Evolutionary conservation across 2,329 filamentous ascomycete genomes (phyloP).

Genomic region (Chalara sp.): DNA sequence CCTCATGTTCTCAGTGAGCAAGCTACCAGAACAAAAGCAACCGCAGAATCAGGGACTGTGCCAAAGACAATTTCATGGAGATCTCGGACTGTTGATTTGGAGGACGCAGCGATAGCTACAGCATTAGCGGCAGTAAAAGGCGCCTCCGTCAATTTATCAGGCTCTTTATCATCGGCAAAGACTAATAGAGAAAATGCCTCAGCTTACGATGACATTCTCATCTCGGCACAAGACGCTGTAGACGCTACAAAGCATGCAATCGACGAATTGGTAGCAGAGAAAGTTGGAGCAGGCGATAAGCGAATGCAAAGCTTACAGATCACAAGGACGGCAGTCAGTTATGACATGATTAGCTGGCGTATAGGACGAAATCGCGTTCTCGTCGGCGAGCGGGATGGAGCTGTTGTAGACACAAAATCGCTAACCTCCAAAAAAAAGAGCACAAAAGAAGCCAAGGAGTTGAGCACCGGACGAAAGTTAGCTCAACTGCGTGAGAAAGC

Average conservation of each 20-base stretch:
- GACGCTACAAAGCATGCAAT: slow-evolving; percentile 92
- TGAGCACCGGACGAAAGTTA: slow-evolving; percentile 68
- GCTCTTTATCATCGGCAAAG: slow-evolving; percentile 38
- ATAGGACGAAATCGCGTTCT: slow-evolving; percentile 88
- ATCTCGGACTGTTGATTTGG: slow-evolving; percentile 75
- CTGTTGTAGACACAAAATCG: slow-evolving; percentile 45
- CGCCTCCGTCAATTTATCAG: slow-evolving; percentile 42
- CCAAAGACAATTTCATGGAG: slow-evolving; percentile 82
- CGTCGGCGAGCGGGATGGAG: slow-evolving; percentile 75
- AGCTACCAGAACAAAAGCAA: slow-evolving; percentile 39
- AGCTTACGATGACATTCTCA: slow-evolving; percentile 86
- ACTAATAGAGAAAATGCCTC: slow-evolving; percentile 63
- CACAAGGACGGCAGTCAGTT: slow-evolving; percentile 88
- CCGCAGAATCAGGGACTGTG: slow-evolving; percentile 45
- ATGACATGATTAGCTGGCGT: slow-evolving; percentile 89
- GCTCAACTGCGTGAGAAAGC: slow-evolving; percentile 78
- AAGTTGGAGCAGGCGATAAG: slow-evolving; percentile 73
- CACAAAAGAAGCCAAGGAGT: slow-evolving; percentile 44
- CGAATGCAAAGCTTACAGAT: slow-evolving; percentile 91
- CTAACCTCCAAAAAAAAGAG: slow-evolving; percentile 40
- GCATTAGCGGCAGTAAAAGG: slow-evolving; percentile 65
- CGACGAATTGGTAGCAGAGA: slow-evolving; percentile 80
- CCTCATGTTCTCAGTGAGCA: slow-evolving; percentile 57
- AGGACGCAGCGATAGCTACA: slow-evolving; percentile 86
- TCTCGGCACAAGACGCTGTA: slow-evolving; percentile 85